Evolutionary conservation across 139 green algal species (phyloP).

Genomic region (Chlorella sorokiniana): DNA sequence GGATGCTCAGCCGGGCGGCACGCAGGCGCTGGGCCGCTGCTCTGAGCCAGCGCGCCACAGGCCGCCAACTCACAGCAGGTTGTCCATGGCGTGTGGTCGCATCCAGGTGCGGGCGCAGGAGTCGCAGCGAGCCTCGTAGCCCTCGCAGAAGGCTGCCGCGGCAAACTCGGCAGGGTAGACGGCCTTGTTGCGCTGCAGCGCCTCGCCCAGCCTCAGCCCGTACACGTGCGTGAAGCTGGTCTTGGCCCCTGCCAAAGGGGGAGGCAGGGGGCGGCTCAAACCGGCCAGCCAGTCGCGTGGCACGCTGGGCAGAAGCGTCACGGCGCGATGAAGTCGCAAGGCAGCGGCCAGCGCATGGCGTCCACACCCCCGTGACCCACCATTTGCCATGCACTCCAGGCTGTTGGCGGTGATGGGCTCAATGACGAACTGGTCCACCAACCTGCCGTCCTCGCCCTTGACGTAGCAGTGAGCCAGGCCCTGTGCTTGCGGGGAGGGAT

Average conservation of each 20-base stretch:
- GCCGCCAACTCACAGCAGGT: slow-evolving; percentile 79
- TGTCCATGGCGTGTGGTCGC: slow-evolving; percentile 84
- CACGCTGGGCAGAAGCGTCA: too few relatives aligned
- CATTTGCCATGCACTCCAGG: slow-evolving; percentile 85
- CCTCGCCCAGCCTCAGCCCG: slow-evolving; percentile 65
- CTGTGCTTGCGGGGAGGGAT: slow-evolving; percentile 15
- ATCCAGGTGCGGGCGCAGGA: slow-evolving; percentile 84
- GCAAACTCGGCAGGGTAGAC: slow-evolving; percentile 73
- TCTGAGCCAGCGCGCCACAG: background rate
- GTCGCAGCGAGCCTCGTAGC: slow-evolving; percentile 78
- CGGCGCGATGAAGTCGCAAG: too few relatives aligned
- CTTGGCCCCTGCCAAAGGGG: slow-evolving; percentile 62
- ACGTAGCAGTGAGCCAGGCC: slow-evolving; percentile 89
- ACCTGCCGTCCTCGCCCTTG: slow-evolving; percentile 72
- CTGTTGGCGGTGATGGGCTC: slow-evolving; percentile 83
- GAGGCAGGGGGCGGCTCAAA: background rate
- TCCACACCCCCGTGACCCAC: slow-evolving; percentile 33
- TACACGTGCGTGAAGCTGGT: slow-evolving; percentile 83
- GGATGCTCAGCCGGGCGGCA: too few relatives aligned
- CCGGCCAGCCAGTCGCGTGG: too few relatives aligned
- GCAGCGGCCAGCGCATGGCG: too few relatives aligned
- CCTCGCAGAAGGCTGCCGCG: slow-evolving; percentile 68
- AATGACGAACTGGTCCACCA: slow-evolving; percentile 77
- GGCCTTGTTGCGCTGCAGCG: slow-evolving; percentile 52
- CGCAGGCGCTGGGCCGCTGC: background rate